Evolutionary conservation across 31 red algal species (phyloP), one percentile per base, ranked within the genome.

Genomic region (Asparagopsis taxiformis): DNA sequence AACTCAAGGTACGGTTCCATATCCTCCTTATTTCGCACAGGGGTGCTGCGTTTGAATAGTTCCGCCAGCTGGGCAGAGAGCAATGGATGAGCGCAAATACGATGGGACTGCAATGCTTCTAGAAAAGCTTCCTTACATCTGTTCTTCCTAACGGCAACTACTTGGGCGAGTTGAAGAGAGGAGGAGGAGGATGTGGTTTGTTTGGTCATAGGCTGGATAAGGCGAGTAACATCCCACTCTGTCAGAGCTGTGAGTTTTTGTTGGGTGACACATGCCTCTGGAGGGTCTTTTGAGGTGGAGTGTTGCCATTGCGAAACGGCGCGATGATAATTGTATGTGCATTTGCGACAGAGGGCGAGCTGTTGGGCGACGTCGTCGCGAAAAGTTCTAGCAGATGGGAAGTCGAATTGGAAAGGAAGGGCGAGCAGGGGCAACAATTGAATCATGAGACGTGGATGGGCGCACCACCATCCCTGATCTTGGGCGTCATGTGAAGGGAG

Each of bases 401-500:
- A 26, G 30, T 58, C 43, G 48, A 33, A 30, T 23, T 65, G 59
- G 29, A 26, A 36, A 28, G 55, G 37, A 20, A 62, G 41, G 17
- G 63, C 62, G 17, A 80, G 77, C 23, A 55, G 70, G 19, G 65
- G 54, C 24, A 80, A 11, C 31, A 80, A 59, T 31, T 70, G 20
- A 3, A 26, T 43, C 77, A 80, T 80, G 77, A 68, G 26, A 6
- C 26, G 24, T 13, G 62, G 62, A 31, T 58, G 52, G 26, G 62
- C 21, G 51, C 77, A 80, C 77, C 77, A 80, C 77, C 77, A 80
- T 37, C 77, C 77, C 1, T 49, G 41, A 16, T 55, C 52, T 1
- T 49, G 37, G 16, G 59, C 71, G 32, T 53, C 55, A 31, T 59
- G 71, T 19, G 13, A 24, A 11, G 0, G 52, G 4, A 55, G 26